Base-by-base conservation (phyloP, 352 stramenopile species). In the Phytophthora lateralis region DNA sequence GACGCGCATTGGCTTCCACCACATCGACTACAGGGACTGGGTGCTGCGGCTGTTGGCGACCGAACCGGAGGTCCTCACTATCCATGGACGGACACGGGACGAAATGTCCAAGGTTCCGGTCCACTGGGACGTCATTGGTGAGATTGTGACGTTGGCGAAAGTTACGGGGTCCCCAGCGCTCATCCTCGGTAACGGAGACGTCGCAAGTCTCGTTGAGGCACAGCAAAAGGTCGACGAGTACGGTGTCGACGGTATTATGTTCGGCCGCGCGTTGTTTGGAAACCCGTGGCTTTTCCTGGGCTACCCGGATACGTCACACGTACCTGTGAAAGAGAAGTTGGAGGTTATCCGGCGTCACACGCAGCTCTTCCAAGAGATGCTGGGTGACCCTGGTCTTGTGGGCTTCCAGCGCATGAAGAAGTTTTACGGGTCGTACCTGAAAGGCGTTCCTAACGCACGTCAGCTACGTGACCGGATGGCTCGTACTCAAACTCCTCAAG, bases 281-380 rank as follows among this genome's bases (percentile, higher is more conserved):
- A 95, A 91, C 43, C 83, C 85, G 45, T 91, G 83, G 85, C 75
- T 95, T 17, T 95, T 95, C 17, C 78, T 90, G 52, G 80, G 85
- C 14, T 75, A 82, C 32, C 42, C 60, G 0, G 77, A 86, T 50
- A 88, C 73, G 1, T 75, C 71, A 17, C 77, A 90, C 59, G 62
- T 90, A 12, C 37, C 75, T 24, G 45, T 85, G 4, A 63, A 73
- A 18, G 79, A 85, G 18, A 85, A 80, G 27, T 60, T 91, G 15
- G 63, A 80, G 20, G 81, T 89, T 15, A 78, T 94, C 20, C 64
- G 74, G 10, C 71, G 67, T 8, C 85, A 94, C 55, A 91, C 82
- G 2, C 59, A 88, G 52, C 82, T 89, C 55, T 94, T 88, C 54
- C 75, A 90, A 49, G 63, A 81, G 21, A 55, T 92, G 10, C 65